A percentile compares a stretch with the other conserved stretches of the same genome.
These are phyloP conservation scores for Chaetomium globosum DNA, from an alignment of 2,329 filamentous ascomycete species.

Conservation along the genomic window DNA sequence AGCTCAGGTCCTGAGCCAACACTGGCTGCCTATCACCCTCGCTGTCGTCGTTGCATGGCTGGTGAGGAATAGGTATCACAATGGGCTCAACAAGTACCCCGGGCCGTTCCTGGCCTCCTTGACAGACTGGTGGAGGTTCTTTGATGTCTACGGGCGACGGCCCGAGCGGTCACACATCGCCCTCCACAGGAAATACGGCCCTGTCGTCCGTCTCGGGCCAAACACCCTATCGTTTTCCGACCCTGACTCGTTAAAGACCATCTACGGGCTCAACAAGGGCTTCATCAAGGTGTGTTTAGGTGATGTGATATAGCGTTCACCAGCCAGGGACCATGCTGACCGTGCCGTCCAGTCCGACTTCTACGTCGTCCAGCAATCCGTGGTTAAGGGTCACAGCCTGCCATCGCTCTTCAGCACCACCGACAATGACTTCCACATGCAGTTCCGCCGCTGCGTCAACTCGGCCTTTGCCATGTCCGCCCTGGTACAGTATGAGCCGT, in stretches of 20 bases:
- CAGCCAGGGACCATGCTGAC: not conserved
- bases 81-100: conserved; percentile 70
- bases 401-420: conserved; percentile 76
- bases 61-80: conserved; percentile 53
- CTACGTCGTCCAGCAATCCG: conserved; percentile 75
- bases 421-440: conserved; percentile 73
- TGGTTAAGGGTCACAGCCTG: conserved; percentile 67
- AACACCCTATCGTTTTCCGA: conserved; percentile 74
- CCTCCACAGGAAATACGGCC: conserved; percentile 71
- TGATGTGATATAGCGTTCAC: not conserved
- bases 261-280: conserved; percentile 82
- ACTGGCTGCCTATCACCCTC: conserved; percentile 49
- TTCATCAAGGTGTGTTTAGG: conserved; percentile 66
- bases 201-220: conserved; percentile 74
- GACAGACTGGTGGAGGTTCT: conserved; percentile 75
- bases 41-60: conserved; percentile 47
- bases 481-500: conserved; percentile 76
- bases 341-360: conserved; percentile 66
- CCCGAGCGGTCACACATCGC: conserved; percentile 69
- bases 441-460: conserved; percentile 74
- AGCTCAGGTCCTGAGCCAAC: conserved; percentile 43
- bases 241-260: conserved; percentile 70
- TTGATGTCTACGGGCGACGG: conserved; percentile 65
- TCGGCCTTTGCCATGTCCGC: conserved; percentile 76
- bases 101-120: conserved; percentile 69